Percentiles rank a stretch among this genome's conserved stretches.
Evolutionary conservation across 345 rosid species (phyloP).

Genomic region (Eutrema heterophyllum): DNA sequence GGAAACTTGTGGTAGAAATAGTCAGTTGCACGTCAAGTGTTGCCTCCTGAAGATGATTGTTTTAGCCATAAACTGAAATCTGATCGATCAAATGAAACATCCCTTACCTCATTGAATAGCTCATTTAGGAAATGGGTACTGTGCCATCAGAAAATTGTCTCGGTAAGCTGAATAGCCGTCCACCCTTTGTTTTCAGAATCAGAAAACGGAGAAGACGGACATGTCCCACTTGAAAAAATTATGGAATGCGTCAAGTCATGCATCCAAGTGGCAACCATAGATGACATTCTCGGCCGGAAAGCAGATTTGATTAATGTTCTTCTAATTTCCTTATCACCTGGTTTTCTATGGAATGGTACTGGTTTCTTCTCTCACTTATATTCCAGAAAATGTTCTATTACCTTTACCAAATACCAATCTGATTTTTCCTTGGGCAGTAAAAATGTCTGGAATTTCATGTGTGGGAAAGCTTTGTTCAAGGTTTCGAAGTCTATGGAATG

Average conservation of each 20-base stretch:
- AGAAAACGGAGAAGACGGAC: constrained; percentile 44
- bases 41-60: background rate
- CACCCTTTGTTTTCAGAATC: constrained; percentile 41
- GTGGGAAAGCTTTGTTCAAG: constrained; percentile 70
- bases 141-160: background rate
- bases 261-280: constrained; percentile 54
- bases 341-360: constrained; percentile 82
- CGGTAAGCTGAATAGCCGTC: constrained; percentile 4
- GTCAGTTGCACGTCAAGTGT: background rate
- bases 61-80: background rate
- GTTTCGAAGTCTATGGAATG: constrained; percentile 38
- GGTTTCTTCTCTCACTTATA: constrained; percentile 8
- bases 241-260: constrained; percentile 62
- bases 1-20: background rate
- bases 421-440: constrained; percentile 47
- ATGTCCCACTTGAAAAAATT: constrained; percentile 60
- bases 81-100: constrained; percentile 1
- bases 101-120: background rate
- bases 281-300: constrained; percentile 50
- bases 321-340: constrained; percentile 53
- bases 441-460: constrained; percentile 62
- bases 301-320: constrained; percentile 52
- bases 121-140: background rate
- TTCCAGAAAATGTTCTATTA: background rate
- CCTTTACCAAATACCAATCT: constrained; percentile 5